Conservation (phyloP, 2,329 filamentous ascomycete genomes). For the Monosporascus sp. region DNA sequence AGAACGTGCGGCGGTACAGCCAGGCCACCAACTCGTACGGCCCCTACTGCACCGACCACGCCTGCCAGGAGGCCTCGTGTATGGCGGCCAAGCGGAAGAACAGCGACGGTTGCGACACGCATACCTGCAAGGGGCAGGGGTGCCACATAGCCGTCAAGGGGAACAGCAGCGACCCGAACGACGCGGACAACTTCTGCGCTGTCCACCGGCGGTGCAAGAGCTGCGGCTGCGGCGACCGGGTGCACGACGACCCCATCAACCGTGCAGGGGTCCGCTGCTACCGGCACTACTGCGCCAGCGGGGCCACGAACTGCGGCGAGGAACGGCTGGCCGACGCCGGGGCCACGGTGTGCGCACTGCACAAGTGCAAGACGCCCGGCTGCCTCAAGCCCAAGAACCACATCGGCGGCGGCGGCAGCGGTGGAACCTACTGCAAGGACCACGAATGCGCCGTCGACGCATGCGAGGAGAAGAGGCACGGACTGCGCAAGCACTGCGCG, state of each 20-base stretch:
- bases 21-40: background rate
- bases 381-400: conserved; percentile 8
- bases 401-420: conserved; percentile 7
- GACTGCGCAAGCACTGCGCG: conserved; percentile 9
- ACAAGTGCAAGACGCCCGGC: background rate
- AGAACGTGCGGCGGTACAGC: background rate
- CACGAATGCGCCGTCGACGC: conserved; percentile 14
- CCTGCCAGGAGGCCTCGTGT: conserved; percentile 3
- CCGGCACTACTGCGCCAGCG: conserved; percentile 14
- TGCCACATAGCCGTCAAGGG: conserved; percentile 10
- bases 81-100: background rate
- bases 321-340: background rate
- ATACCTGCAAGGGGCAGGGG: conserved; percentile 12
- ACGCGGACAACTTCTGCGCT: conserved; percentile 10
- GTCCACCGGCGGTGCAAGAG: conserved; percentile 14
- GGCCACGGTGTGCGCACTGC: background rate
- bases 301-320: conserved; percentile 7
- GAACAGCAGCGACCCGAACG: background rate
- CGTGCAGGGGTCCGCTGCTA: conserved; percentile 14
- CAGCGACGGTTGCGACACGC: conserved; percentile 2
- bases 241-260: conserved; percentile 28
- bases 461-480: conserved; percentile 8
- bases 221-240: conserved; percentile 14
- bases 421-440: conserved; percentile 18
- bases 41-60: conserved; percentile 4